These are phyloP conservation scores for Petunia axillaris DNA, from an alignment of 257 asterid genomes.

Conservation along the genomic window DNA sequence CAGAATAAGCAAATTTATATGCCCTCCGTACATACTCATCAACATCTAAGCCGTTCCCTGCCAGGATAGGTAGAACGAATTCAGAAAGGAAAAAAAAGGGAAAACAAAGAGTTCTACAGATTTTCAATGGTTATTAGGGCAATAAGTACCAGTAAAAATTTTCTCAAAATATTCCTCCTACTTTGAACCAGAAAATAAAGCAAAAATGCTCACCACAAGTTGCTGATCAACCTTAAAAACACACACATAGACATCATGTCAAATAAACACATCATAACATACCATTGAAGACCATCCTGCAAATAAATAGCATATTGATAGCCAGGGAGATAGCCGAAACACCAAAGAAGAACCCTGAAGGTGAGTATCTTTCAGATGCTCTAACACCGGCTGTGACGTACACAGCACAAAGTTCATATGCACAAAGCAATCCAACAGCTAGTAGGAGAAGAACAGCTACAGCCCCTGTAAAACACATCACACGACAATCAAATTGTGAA, in stretches of 20 bases:
- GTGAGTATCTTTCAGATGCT: conserved; percentile 96
- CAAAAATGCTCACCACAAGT: not conserved
- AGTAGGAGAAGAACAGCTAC: conserved; percentile 96
- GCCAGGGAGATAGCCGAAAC: conserved; percentile 98
- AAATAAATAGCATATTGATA: conserved; percentile 97
- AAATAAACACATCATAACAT: conserved; percentile 31
- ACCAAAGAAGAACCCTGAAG: conserved; percentile 99
- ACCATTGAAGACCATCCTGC: conserved; percentile 99
- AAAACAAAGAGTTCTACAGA: not conserved
- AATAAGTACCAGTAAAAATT: conserved; percentile 12
- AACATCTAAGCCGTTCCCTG: conserved; percentile 95
- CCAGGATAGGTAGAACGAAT: conserved; percentile 30
- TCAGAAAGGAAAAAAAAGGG: conserved; percentile 13
- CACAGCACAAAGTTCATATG: conserved; percentile 98
- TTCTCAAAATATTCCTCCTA: conserved; percentile 2
- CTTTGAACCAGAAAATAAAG: conserved; percentile 16
- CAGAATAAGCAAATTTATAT: conserved; percentile 93
- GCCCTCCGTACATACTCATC: conserved; percentile 99
- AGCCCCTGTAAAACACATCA: conserved; percentile 70
- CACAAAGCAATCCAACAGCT: conserved; percentile 98
- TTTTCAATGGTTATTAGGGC: conserved; percentile 2
- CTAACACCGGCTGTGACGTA: conserved; percentile 90
- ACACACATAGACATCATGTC: not conserved
- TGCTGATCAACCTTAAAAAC: not conserved
- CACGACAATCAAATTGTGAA: conserved; percentile 26